Percentiles rank a stretch among this genome's conserved stretches.
Evolutionary conservation across 805 yeast species (phyloP).

Genomic region (Metschnikowia cubensis): DNA sequence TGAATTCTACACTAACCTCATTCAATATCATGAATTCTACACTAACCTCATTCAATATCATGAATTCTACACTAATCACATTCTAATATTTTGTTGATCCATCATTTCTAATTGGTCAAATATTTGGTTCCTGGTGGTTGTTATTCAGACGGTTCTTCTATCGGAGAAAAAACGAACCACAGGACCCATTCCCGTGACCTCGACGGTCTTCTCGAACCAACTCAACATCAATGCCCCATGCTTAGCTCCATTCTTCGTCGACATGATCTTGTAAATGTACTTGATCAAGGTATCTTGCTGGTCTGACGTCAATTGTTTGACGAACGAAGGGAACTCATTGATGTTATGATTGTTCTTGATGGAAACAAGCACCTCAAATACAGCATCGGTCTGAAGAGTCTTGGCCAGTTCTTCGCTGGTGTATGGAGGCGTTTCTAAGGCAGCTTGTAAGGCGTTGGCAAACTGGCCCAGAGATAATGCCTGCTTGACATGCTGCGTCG

Average conservation of each 20-base stretch:
- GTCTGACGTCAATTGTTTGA: slow-evolving; percentile 53
- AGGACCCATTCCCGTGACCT: slow-evolving; percentile 81
- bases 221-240: slow-evolving; percentile 81
- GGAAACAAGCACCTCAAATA: slow-evolving; percentile 62
- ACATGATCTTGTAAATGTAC: slow-evolving; percentile 83
- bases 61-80: too few relatives aligned
- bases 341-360: slow-evolving; percentile 54
- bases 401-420: slow-evolving; percentile 63
- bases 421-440: slow-evolving; percentile 77
- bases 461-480: slow-evolving; percentile 70
- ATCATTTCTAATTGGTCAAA: background rate
- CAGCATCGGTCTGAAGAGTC: slow-evolving; percentile 39
- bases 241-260: slow-evolving; percentile 69
- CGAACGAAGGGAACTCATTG: slow-evolving; percentile 60
- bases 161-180: slow-evolving; percentile 84
- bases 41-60: too few relatives aligned
- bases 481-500: slow-evolving; percentile 56
- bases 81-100: too few relatives aligned
- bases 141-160: slow-evolving; percentile 62
- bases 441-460: slow-evolving; percentile 57
- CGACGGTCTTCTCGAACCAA: slow-evolving; percentile 91
- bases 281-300: slow-evolving; percentile 79
- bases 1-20: too few relatives aligned
- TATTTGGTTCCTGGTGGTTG: background rate
- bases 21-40: too few relatives aligned